Evolutionary conservation across 345 rosid genomes (phyloP).

Genomic region (Lumnitzera littorea): DNA sequence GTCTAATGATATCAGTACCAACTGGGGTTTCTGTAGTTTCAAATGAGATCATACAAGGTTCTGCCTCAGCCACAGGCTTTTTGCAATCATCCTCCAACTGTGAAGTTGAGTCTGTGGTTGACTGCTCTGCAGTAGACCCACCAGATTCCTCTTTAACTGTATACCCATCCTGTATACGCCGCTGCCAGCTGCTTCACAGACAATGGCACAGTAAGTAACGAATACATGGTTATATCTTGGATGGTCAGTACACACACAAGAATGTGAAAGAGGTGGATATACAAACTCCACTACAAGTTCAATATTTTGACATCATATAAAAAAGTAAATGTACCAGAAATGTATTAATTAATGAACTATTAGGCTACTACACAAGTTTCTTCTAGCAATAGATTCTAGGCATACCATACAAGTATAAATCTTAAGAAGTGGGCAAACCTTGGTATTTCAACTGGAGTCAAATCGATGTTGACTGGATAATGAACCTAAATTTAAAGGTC

Average conservation of each 20-base stretch:
- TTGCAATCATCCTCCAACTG: constrained; percentile 21
- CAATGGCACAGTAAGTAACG: not conserved
- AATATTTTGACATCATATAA: no score
- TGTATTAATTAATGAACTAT: no score
- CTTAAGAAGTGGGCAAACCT: constrained; percentile 40
- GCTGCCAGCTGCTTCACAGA: constrained; percentile 41
- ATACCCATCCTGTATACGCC: constrained; percentile 30
- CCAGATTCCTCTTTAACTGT: constrained; percentile 24
- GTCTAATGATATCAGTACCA: constrained; percentile 46
- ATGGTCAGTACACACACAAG: not conserved
- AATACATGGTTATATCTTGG: no score
- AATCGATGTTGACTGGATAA: constrained; percentile 76
- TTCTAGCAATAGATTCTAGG: not conserved
- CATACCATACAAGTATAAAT: not conserved
- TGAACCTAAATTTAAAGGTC: constrained; percentile 43
- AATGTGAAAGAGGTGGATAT: no score
- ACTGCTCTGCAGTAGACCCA: constrained; percentile 35
- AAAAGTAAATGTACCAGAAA: no score
- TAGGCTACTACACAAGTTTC: not conserved
- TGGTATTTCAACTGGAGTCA: constrained; percentile 70
- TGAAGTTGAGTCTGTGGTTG: constrained; percentile 26
- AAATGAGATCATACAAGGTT: constrained; percentile 76
- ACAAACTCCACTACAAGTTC: no score
- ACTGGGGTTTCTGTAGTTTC: constrained; percentile 52
- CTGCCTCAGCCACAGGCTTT: constrained; percentile 42